These are phyloP conservation scores for Leucosporidium scottii DNA, from an alignment of 768 basidiomycete species.

Conservation along the genomic window DNA sequence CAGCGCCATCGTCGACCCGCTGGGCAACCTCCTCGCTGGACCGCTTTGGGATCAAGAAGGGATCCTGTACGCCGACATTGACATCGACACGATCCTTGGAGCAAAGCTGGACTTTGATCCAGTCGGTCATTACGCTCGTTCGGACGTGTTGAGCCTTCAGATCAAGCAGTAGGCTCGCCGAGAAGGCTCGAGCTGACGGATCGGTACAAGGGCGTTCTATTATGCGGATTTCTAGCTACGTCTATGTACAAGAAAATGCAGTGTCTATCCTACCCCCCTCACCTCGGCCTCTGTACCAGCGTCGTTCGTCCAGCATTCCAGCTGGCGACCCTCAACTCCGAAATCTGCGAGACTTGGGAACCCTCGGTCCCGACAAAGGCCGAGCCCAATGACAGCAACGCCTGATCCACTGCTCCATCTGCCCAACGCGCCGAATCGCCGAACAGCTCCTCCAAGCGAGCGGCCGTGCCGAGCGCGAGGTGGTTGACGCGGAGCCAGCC, in stretches of 20 bases:
- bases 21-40: slow-evolving; percentile 56
- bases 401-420: slow-evolving; percentile 30
- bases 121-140: slow-evolving; percentile 57
- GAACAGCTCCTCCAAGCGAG: slow-evolving; percentile 5
- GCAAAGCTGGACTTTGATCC: slow-evolving; percentile 60
- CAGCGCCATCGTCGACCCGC: slow-evolving; percentile 55
- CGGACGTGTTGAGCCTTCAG: slow-evolving; percentile 32
- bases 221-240: too few species aligned
- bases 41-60: slow-evolving; percentile 54
- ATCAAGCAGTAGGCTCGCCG: not conserved
- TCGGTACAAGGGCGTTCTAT: too few species aligned
- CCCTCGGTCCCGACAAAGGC: slow-evolving; percentile 26
- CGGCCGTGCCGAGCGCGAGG: slow-evolving; percentile 16
- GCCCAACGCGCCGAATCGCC: slow-evolving; percentile 23
- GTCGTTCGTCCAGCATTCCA: too few species aligned
- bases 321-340: too few species aligned
- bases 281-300: too few species aligned
- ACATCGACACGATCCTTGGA: slow-evolving; percentile 53
- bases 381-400: slow-evolving; percentile 15
- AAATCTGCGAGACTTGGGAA: slow-evolving; percentile 11
- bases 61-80: slow-evolving; percentile 48
- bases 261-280: too few species aligned
- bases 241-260: too few species aligned
- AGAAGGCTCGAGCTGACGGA: too few species aligned
- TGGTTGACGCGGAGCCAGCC: slow-evolving; percentile 31